These are phyloP conservation scores for Choanephora cucurbitarum DNA, from an alignment of 371 early-diverging fungal species.

Conservation along the genomic window DNA sequence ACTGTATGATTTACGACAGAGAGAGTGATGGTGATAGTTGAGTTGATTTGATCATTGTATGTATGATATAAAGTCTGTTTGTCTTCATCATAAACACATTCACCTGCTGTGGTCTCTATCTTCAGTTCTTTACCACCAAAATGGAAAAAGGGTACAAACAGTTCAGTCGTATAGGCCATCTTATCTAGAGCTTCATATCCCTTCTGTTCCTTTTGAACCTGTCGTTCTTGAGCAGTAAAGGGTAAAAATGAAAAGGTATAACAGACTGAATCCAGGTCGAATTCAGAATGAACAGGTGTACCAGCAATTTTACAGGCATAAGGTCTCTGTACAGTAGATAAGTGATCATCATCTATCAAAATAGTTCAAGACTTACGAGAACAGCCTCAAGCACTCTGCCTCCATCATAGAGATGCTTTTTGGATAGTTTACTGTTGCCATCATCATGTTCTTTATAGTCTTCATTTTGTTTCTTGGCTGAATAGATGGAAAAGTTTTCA, in stretches of 20 bases:
- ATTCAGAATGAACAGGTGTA: conserved; percentile 59
- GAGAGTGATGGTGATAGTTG: no score
- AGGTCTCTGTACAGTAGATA: conserved; percentile 56
- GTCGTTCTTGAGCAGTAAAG: conserved; percentile 8
- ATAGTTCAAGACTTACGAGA: conserved; percentile 45
- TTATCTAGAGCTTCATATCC: conserved; percentile 14
- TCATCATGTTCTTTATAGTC: conserved; percentile 20
- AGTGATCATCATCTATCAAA: neutral
- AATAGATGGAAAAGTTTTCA: conserved; percentile 84
- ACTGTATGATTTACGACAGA: no score
- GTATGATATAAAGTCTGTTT: conserved; percentile 66
- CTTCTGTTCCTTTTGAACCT: neutral
- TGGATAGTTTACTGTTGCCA: conserved; percentile 29
- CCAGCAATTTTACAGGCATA: conserved; percentile 83
- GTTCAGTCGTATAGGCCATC: conserved; percentile 52
- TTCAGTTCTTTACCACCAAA: conserved; percentile 51
- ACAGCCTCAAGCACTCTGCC: conserved; percentile 83
- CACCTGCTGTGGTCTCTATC: conserved; percentile 64
- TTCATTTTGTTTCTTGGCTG: conserved; percentile 27
- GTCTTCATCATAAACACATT: conserved; percentile 64
- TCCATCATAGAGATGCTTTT: conserved; percentile 62
- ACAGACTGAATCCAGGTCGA: conserved; percentile 57
- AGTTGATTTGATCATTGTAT: conserved; percentile 2
- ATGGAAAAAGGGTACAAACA: conserved; percentile 76
- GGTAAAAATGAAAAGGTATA: conserved; percentile 61